phyloP scores from a whole-genome alignment of 768 basidiomycete genomes.

The Auriscalpium vulgare region DNA sequence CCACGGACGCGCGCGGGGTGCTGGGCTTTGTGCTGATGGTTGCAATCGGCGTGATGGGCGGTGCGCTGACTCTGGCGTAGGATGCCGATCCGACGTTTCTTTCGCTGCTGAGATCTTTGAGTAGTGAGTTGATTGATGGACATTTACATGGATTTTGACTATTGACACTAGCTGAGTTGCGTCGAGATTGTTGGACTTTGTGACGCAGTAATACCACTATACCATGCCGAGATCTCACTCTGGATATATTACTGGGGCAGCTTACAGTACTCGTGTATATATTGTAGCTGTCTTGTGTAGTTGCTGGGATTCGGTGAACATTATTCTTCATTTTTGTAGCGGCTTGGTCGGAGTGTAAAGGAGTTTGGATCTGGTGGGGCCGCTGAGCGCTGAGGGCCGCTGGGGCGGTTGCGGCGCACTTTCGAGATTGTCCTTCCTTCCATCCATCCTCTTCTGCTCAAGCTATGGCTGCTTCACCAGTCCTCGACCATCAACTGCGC shows the following conservation, averaged over 20 bases:
- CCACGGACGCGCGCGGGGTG: conserved; percentile 26
- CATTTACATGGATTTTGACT: background rate
- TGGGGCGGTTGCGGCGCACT: conserved; percentile 3
- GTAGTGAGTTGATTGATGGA: background rate
- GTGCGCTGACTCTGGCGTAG: conserved; percentile 36
- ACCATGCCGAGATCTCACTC: background rate
- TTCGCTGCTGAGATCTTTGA: background rate
- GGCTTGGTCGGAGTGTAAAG: background rate
- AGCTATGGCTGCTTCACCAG: conserved; percentile 19
- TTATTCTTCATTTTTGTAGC: no score
- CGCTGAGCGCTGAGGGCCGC: no score
- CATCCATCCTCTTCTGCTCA: background rate
- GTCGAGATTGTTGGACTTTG: background rate
- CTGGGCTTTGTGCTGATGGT: conserved; percentile 29
- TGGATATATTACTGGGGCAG: no score
- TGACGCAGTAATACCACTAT: background rate
- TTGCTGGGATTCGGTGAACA: background rate
- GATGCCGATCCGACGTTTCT: background rate
- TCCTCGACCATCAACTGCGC: conserved; percentile 9
- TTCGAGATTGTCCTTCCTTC: background rate
- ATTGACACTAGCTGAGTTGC: background rate
- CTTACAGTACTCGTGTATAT: no score
- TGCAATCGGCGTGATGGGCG: conserved; percentile 32
- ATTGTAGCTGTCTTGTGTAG: no score
- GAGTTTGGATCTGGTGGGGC: background rate